Percentiles rank a stretch among this genome's conserved stretches.
Evolutionary conservation across 2,329 filamentous ascomycete genomes (phyloP).

Genomic region (Arthrobotrys megalospora): DNA sequence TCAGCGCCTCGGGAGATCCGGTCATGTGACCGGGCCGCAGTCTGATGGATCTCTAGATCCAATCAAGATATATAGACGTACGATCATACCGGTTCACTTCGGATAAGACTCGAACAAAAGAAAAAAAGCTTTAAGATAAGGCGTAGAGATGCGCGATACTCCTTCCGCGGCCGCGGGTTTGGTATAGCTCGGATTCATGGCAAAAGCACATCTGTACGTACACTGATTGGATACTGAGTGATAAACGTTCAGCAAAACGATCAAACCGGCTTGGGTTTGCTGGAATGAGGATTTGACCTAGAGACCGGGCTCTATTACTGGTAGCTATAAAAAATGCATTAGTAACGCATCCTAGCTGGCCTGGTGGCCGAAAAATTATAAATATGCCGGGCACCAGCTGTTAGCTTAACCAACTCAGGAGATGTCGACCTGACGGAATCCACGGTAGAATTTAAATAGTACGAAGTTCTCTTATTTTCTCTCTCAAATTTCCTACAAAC

Average conservation of each 20-base stretch:
- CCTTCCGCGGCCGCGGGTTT: background rate
- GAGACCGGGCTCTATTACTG: background rate
- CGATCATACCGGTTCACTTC: background rate
- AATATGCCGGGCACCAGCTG: slow-evolving; percentile 4
- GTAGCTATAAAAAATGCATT: background rate
- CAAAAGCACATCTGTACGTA: too few species aligned
- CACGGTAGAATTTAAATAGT: background rate
- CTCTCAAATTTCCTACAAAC: background rate
- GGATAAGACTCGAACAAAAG: background rate
- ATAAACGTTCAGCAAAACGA: background rate
- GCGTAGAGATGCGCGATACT: background rate
- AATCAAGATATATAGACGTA: background rate
- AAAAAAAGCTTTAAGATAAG: background rate
- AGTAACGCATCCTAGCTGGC: background rate
- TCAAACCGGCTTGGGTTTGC: background rate
- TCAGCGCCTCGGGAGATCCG: background rate
- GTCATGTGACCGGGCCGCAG: background rate
- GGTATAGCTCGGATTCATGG: background rate
- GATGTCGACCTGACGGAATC: background rate
- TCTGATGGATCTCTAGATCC: background rate
- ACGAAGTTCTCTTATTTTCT: background rate
- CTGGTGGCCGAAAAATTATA: background rate
- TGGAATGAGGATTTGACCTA: background rate
- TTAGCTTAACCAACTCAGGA: background rate
- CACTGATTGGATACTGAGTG: background rate